These are phyloP conservation scores for Diplosphaera chodatii DNA, from an alignment of 139 green algal genomes.

Conservation along the genomic window DNA sequence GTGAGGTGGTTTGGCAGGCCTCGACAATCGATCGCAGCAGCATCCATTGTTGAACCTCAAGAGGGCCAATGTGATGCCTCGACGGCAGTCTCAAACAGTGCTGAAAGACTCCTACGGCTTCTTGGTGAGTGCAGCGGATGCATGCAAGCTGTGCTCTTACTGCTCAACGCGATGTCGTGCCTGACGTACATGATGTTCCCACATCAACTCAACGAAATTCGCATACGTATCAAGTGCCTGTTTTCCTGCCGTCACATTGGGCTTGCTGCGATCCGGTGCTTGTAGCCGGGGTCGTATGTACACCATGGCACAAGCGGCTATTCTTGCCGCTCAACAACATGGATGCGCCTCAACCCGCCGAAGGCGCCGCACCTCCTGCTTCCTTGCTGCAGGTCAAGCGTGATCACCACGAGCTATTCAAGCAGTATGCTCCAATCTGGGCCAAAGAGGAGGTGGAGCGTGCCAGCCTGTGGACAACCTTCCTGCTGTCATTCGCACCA, in stretches of 20 bases:
- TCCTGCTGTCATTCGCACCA: constrained; percentile 14
- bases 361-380: background rate
- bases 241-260: no score
- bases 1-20: no score
- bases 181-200: no score
- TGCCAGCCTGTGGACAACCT: constrained; percentile 24
- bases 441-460: constrained; percentile 56
- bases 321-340: background rate
- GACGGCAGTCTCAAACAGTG: background rate
- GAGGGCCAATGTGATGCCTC: background rate
- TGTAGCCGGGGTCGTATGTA: no score
- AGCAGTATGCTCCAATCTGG: constrained; percentile 36
- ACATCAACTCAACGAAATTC: no score
- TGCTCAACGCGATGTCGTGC: no score
- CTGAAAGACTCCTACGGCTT: constrained; percentile 32
- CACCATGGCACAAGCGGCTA: no score
- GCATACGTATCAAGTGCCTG: no score
- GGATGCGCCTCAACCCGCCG: background rate
- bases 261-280: no score
- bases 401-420: constrained; percentile 30
- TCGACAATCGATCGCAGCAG: background rate
- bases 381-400: constrained; percentile 18
- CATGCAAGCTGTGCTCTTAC: no score
- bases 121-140: background rate
- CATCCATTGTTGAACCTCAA: no score